These are phyloP conservation scores for bread wheat (Triticum aestivum) DNA, from an alignment of 176 grass and related monocot species.

Conservation along the genomic window IWGSC_CS_RefSeq_v2.1 NC_057800.1:517098913-517099412, in stretches of 20 bases:
- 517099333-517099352: not conserved
- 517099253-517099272: constrained; percentile 35
- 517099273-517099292: constrained; percentile 34
- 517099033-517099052: constrained; percentile 79
- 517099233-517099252: constrained; percentile 42
- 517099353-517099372: constrained; percentile 40
- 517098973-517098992: constrained; percentile 74
- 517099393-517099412: constrained; percentile 53
- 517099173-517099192: constrained; percentile 54
- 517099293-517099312: constrained; percentile 45
- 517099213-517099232: constrained; percentile 28
- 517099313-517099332: constrained; percentile 39
- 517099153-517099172: constrained; percentile 51
- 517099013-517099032: constrained; percentile 27
- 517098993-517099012: constrained; percentile 53
- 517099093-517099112: constrained; percentile 62
- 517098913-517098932: constrained; percentile 65
- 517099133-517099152: constrained; percentile 40
- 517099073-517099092: constrained; percentile 37
- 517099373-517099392: not conserved
- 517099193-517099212: too few species aligned
- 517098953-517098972: constrained; percentile 67
- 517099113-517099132: constrained; percentile 67
- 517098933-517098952: constrained; percentile 78
- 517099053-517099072: constrained; percentile 33